Percentiles rank a stretch among this genome's conserved stretches.
Conservation (phyloP, 2,329 filamentous ascomycete species). For the Periconia sp. region DNA sequence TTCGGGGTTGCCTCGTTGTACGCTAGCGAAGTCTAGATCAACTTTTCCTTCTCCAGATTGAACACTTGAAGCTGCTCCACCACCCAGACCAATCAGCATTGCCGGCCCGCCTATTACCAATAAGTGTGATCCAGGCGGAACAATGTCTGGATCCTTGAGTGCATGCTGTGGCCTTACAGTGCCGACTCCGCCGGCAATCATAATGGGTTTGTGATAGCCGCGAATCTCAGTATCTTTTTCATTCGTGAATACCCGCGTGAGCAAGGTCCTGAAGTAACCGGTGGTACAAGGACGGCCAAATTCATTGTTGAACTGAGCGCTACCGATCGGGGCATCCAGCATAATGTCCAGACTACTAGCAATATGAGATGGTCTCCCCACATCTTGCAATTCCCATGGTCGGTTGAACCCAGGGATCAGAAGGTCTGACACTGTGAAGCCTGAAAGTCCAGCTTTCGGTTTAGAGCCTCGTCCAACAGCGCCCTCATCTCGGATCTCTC, state of each 20-base stretch:
- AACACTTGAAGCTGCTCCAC: constrained; percentile 91
- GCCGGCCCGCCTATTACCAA: constrained; percentile 94
- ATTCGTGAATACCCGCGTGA: constrained; percentile 69
- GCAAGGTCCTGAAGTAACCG: constrained; percentile 90
- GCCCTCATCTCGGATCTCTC: constrained; percentile 94
- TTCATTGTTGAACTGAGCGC: constrained; percentile 96
- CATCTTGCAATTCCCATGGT: constrained; percentile 84
- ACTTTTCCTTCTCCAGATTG: constrained; percentile 87
- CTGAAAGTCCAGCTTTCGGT: constrained; percentile 88
- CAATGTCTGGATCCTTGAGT: constrained; percentile 78
- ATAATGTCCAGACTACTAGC: constrained; percentile 96
- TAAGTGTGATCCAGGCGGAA: constrained; percentile 85
- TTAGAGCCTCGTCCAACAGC: constrained; percentile 91
- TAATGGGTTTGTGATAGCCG: constrained; percentile 97
- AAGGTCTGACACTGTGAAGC: constrained; percentile 95
- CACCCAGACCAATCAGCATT: constrained; percentile 96
- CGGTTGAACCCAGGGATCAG: constrained; percentile 81
- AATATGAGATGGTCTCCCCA: constrained; percentile 89
- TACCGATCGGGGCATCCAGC: constrained; percentile 94
- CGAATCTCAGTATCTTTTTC: constrained; percentile 73
- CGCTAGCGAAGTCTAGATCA: constrained; percentile 94
- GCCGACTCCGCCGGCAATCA: constrained; percentile 95
- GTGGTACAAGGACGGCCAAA: constrained; percentile 89
- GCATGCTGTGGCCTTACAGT: constrained; percentile 91
- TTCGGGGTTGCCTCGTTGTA: constrained; percentile 95